A percentile compares a stretch with the other conserved stretches of the same genome.
Conservation (phyloP, 345 rosid genomes). For the Lenwebbia sp. region DNA sequence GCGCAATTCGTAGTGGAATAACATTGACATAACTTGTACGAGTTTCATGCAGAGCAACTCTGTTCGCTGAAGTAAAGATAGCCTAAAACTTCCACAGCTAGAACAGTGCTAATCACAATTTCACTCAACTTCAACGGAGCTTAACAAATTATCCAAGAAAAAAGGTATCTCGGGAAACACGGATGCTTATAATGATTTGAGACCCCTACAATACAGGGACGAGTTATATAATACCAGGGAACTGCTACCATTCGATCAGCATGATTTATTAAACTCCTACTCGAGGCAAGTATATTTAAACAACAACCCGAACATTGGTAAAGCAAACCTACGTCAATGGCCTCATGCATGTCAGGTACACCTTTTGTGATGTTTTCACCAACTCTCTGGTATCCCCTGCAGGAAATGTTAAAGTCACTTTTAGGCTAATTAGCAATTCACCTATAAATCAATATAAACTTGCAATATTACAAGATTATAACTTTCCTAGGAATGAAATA, state of each 20-base stretch:
- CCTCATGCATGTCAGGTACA: conserved; percentile 69
- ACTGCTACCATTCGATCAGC: background rate
- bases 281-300: background rate
- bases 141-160: background rate
- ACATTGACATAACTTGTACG: background rate
- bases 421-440: background rate
- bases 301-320: background rate
- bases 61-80: background rate
- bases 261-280: background rate
- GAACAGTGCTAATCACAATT: background rate
- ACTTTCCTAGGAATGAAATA: background rate
- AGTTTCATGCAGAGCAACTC: background rate
- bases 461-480: background rate
- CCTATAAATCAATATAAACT: background rate
- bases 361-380: conserved; percentile 85
- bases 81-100: background rate
- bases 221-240: background rate
- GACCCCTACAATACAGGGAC: background rate
- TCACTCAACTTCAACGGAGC: background rate
- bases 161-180: background rate
- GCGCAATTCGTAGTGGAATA: background rate
- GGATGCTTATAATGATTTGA: background rate
- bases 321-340: conserved; percentile 53
- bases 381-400: conserved; percentile 82
- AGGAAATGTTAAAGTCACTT: conserved; percentile 2